Evolutionary conservation across 192 early-diverging fungal genomes (phyloP).

Genomic region (Linnemannia schmuckeri): DNA sequence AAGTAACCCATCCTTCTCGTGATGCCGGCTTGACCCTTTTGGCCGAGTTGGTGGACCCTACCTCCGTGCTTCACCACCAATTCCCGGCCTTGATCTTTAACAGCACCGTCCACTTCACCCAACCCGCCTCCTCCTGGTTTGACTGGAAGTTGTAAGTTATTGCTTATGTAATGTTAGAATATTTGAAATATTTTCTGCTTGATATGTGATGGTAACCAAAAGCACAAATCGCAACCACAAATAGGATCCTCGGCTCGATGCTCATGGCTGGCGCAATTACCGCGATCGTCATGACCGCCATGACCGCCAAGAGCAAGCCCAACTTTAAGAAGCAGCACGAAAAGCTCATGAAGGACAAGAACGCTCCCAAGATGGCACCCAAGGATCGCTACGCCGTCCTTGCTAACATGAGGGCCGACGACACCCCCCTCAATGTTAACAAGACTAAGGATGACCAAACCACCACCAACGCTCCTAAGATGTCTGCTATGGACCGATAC

Average conservation of each 20-base stretch:
- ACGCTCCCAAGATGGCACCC: neutral
- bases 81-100: neutral
- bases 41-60: neutral
- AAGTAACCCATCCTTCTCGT: neutral
- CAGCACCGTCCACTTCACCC: constrained; percentile 7
- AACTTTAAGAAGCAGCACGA: neutral
- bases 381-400: neutral
- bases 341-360: neutral
- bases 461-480: neutral
- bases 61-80: neutral
- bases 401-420: neutral
- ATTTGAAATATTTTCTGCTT: too few relatives aligned
- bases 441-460: neutral
- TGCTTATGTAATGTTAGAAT: too few relatives aligned
- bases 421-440: neutral
- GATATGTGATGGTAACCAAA: too few relatives aligned
- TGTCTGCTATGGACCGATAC: neutral
- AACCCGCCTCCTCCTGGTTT: neutral
- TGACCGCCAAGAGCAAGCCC: neutral
- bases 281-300: neutral
- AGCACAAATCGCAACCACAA: too few relatives aligned
- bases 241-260: constrained; percentile 5
- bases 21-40: neutral
- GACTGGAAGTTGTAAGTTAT: constrained; percentile 10
- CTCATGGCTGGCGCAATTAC: neutral